These are phyloP conservation scores for Lentinus brumalis DNA, from an alignment of 768 basidiomycete species.

Conservation along the genomic window DNA sequence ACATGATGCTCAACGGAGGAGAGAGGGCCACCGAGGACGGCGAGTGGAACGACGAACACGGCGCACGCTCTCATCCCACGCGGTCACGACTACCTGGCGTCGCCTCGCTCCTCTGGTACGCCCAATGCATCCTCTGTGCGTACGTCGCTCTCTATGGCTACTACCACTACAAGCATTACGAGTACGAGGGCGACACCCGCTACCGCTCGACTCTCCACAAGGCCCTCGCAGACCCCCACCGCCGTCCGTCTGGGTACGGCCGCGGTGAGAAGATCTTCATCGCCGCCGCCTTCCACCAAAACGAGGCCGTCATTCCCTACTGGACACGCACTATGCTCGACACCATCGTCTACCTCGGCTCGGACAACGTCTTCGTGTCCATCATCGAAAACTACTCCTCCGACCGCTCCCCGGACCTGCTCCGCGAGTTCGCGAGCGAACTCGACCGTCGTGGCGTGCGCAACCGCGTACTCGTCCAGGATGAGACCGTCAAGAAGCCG, in stretches of 20 bases:
- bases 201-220: conserved; percentile 24
- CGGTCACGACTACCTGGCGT: not conserved
- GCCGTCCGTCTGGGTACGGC: conserved; percentile 23
- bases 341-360: conserved; percentile 41
- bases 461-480: conserved; percentile 34
- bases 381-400: conserved; percentile 41
- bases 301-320: conserved; percentile 39
- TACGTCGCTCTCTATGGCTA: conserved; percentile 9
- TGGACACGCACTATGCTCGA: conserved; percentile 40
- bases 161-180: conserved; percentile 23
- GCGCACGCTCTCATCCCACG: not conserved
- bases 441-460: conserved; percentile 30
- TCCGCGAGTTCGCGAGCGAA: conserved; percentile 28
- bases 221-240: conserved; percentile 22
- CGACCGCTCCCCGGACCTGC: conserved; percentile 36
- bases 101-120: not conserved
- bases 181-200: conserved; percentile 30
- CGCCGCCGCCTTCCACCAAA: conserved; percentile 45
- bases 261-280: conserved; percentile 36
- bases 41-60: conserved; percentile 6
- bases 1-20: conserved; percentile 11
- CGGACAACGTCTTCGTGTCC: conserved; percentile 45
- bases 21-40: not conserved
- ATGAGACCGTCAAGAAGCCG: conserved; percentile 29
- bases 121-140: conserved; percentile 15